These are phyloP conservation scores for Erodium moschatum DNA, from an alignment of 441 rosid species.

Conservation along the genomic window DNA sequence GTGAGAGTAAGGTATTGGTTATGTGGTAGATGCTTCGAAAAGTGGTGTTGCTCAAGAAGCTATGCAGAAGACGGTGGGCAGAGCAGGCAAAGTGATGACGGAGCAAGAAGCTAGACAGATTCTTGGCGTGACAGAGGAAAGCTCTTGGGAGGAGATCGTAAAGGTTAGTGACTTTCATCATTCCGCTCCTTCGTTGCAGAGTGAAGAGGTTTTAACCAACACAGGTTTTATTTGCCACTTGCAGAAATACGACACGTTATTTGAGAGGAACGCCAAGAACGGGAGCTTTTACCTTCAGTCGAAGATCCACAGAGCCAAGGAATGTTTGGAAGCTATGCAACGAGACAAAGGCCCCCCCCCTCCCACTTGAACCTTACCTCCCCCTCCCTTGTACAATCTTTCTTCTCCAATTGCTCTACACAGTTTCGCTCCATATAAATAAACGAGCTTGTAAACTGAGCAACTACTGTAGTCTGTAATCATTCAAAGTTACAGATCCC, in stretches of 20 bases:
- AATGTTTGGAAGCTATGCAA: constrained; percentile 57
- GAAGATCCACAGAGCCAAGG: constrained; percentile 84
- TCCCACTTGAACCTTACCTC: constrained; percentile 29
- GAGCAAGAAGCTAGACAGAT: constrained; percentile 84
- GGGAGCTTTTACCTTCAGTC: constrained; percentile 94
- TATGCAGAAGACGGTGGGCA: constrained; percentile 49
- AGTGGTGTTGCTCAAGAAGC: constrained; percentile 77
- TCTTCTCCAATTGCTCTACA: not conserved
- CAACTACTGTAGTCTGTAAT: too few species aligned
- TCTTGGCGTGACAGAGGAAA: constrained; percentile 62
- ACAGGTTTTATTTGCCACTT: not conserved
- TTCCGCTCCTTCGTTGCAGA: not conserved
- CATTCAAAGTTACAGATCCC: too few species aligned
- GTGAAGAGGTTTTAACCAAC: not conserved
- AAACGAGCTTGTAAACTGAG: too few species aligned
- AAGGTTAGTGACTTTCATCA: constrained; percentile 30
- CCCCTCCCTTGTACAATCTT: not conserved
- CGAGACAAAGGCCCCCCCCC: constrained; percentile 38
- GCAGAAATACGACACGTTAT: constrained; percentile 69
- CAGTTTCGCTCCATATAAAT: too few species aligned
- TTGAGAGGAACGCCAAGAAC: constrained; percentile 68
- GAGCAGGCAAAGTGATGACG: constrained; percentile 60
- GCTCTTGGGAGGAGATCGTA: constrained; percentile 73
- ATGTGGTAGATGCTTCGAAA: constrained; percentile 65
- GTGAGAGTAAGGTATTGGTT: not conserved